These are phyloP conservation scores for Phytophthora constricta DNA, from an alignment of 352 stramenopile species.

Conservation along the genomic window DNA sequence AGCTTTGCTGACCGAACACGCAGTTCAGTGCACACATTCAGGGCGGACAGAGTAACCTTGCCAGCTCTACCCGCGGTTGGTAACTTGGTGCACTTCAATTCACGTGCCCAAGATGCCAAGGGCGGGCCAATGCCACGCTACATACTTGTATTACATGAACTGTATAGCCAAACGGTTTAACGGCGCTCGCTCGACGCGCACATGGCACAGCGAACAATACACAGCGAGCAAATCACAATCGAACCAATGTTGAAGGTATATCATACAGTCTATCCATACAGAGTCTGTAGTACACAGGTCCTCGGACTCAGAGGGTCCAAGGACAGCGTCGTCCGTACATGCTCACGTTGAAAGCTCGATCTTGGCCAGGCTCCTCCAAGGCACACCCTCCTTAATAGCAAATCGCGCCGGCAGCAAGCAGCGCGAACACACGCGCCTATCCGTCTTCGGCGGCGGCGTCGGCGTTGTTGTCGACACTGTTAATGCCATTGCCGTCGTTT, in stretches of 20 bases:
- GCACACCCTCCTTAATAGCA: constrained; percentile 28
- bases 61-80: constrained; percentile 14
- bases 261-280: too few species aligned
- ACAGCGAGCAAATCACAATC: constrained; percentile 17
- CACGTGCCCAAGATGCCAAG: neutral
- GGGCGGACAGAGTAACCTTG: neutral
- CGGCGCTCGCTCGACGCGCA: neutral
- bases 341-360: constrained; percentile 36
- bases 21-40: neutral
- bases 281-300: too few species aligned
- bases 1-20: constrained; percentile 35
- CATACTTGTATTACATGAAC: too few species aligned
- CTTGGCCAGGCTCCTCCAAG: constrained; percentile 25
- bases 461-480: neutral
- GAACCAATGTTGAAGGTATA: too few species aligned
- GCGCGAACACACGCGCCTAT: constrained; percentile 20
- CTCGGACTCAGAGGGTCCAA: too few species aligned
- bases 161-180: constrained; percentile 7
- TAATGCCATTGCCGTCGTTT: neutral
- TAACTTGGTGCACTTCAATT: constrained; percentile 15
- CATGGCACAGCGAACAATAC: neutral
- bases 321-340: too few species aligned
- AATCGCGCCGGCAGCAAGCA: constrained; percentile 28
- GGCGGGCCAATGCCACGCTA: neutral
- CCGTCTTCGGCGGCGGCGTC: neutral